Percentiles rank a stretch among this genome's conserved stretches.
phyloP scores from a whole-genome alignment of 1,284 basidiomycete species.

The Mycena sp. region DNA sequence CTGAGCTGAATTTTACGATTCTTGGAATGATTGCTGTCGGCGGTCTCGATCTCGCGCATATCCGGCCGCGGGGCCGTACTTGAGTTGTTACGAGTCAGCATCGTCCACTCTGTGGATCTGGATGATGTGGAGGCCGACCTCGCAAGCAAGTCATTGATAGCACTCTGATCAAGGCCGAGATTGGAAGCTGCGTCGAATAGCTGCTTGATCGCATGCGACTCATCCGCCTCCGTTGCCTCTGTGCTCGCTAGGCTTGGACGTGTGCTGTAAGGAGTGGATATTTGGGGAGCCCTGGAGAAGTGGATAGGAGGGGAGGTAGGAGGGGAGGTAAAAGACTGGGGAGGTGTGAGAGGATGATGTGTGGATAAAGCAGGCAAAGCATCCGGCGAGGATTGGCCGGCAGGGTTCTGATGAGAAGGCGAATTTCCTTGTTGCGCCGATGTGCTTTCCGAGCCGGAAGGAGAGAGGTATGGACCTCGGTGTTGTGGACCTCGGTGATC shows the following conservation, averaged over 20 bases:
- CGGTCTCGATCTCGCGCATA: constrained; percentile 3
- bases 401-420: constrained; percentile 5
- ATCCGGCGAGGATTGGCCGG: constrained; percentile 22
- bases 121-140: constrained; percentile 76
- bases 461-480: constrained; percentile 10
- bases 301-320: constrained; percentile 16
- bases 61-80: constrained; percentile 16
- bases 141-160: constrained; percentile 72
- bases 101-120: constrained; percentile 56
- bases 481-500: constrained; percentile 11
- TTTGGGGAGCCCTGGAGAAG: background rate
- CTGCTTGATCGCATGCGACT: constrained; percentile 65
- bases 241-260: constrained; percentile 36
- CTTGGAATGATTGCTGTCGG: constrained; percentile 8
- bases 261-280: constrained; percentile 28
- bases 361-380: background rate
- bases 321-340: constrained; percentile 19
- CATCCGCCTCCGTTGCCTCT: constrained; percentile 30
- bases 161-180: constrained; percentile 76
- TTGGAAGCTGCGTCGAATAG: constrained; percentile 78
- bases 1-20: constrained; percentile 17
- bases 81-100: constrained; percentile 56
- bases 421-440: background rate
- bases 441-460: constrained; percentile 8
- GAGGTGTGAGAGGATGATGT: background rate